phyloP scores from a whole-genome alignment of 2,329 filamentous ascomycete species.

The Pseudocercospora crystallina region DNA sequence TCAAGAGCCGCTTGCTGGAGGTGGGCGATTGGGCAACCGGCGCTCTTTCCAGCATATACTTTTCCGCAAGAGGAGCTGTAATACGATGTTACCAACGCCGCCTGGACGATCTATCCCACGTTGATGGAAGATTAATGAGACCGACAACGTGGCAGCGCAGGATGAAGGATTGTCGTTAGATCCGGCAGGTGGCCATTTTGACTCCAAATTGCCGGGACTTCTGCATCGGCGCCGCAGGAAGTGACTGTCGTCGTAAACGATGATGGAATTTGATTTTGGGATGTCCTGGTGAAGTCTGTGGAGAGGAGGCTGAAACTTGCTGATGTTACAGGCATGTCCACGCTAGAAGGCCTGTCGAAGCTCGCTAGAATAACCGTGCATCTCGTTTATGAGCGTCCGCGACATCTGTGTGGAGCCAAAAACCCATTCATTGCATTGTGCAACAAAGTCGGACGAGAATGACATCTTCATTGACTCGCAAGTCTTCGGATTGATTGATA shows the following conservation, averaged over 20 bases:
- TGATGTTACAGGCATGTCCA: neutral
- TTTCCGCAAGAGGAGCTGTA: neutral
- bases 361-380: slow-evolving; percentile 5
- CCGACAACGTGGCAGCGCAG: neutral
- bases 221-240: slow-evolving; percentile 6
- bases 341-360: slow-evolving; percentile 8
- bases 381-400: slow-evolving; percentile 4
- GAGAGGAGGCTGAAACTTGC: slow-evolving; percentile 8
- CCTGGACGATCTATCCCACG: neutral
- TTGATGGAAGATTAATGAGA: neutral
- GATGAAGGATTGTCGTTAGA: slow-evolving; percentile 2
- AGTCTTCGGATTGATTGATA: no score
- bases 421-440: neutral
- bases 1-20: slow-evolving; percentile 6
- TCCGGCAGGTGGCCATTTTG: slow-evolving; percentile 2
- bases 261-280: slow-evolving; percentile 1
- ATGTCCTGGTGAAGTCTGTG: slow-evolving; percentile 3
- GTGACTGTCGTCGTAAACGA: slow-evolving; percentile 2
- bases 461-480: neutral
- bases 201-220: slow-evolving; percentile 8
- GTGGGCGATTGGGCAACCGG: slow-evolving; percentile 5
- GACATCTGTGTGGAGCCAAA: neutral
- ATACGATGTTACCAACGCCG: neutral
- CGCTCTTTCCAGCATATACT: slow-evolving; percentile 2
- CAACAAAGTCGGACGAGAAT: neutral